Base-by-base conservation (phyloP, 768 basidiomycete species). In the Mycena epipterygia region DNA sequence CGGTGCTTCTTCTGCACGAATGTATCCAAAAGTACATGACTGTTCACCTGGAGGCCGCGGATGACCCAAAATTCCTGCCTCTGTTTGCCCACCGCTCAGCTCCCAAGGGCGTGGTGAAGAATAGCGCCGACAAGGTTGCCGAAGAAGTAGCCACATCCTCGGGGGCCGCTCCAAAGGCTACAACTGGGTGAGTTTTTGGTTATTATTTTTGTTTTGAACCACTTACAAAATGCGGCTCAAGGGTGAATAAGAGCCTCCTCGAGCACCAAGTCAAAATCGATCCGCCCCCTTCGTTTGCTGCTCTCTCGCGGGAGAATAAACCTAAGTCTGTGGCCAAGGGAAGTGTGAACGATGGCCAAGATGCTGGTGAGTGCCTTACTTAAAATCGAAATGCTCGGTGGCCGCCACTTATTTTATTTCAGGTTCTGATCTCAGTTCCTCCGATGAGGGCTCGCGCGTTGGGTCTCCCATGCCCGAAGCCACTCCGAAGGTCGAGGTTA, bases 81-180 rank as follows among this genome's bases (percentile, higher is more conserved):
- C 62, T 64, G 25, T 53, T 64, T 17, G 51, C 37, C 6, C 62
- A 64, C n/a, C 62, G 62, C 23, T 19, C 62, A 3, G 11, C 35
- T 0, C 51, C 35, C 25, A 53, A 29, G 39, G 29, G 25, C 8
- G 21, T 1, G 1, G 49, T 3, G 1, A 64, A 64, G 51, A 41
- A 16, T 14, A 64, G 62, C 27, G 51, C 49, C 9, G 27, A 21
- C 1, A 64, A 53, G 35, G 32, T 48, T 4, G 46, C 21, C 3
- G 61, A 63, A 25, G 61, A 63, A 2, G 21, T 16, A 49, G 32
- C 17, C 13, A 5, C 37, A 53, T 25, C 17, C 35, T 2, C 4
- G 2, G 17, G 41, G 53, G 39, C 27, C 39, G 5, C 23, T n/a
- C 3, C 33, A n/a, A n/a, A n/a, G 9, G 16, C 62, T 8, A 25